Percentiles rank a stretch among this genome's conserved stretches.
Evolutionary conservation across 2,329 filamentous ascomycete genomes (phyloP).

Genomic region (Eutypella sp.): DNA sequence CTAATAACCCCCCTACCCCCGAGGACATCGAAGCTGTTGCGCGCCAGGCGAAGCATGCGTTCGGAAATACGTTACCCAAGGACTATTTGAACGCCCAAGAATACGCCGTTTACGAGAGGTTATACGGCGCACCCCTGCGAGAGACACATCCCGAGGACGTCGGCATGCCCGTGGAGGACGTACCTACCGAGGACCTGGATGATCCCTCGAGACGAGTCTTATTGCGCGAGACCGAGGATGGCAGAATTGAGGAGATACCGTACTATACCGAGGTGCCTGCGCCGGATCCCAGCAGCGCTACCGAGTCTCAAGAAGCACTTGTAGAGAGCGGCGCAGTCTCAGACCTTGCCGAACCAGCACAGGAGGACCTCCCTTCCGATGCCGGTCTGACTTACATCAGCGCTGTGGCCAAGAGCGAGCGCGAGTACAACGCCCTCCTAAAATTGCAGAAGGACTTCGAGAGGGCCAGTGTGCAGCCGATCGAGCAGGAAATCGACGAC

Average conservation of each 20-base stretch:
- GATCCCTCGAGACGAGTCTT: constrained; percentile 33
- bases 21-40: constrained; percentile 57
- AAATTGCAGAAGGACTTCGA: constrained; percentile 56
- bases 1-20: constrained; percentile 4
- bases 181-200: constrained; percentile 17
- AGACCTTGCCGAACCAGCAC: constrained; percentile 8
- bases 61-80: constrained; percentile 71
- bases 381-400: constrained; percentile 39
- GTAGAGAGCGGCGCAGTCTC: constrained; percentile 20
- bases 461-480: constrained; percentile 28
- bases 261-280: constrained; percentile 27
- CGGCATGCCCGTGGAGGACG: constrained; percentile 36
- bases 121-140: constrained; percentile 73
- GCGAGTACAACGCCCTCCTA: constrained; percentile 50
- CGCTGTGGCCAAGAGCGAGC: constrained; percentile 46
- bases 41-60: constrained; percentile 66
- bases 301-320: constrained; percentile 22
- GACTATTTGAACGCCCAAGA: constrained; percentile 67
- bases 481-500: constrained; percentile 27
- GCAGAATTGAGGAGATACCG: constrained; percentile 58
- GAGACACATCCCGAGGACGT: constrained; percentile 57
- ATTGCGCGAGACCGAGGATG: constrained; percentile 50
- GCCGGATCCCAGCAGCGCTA: constrained; percentile 10
- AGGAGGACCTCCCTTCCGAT: constrained; percentile 26
- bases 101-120: constrained; percentile 67